Base-by-base conservation (phyloP, 495 filamentous ascomycete genomes). In the Bathelium albidoporum region DNA sequence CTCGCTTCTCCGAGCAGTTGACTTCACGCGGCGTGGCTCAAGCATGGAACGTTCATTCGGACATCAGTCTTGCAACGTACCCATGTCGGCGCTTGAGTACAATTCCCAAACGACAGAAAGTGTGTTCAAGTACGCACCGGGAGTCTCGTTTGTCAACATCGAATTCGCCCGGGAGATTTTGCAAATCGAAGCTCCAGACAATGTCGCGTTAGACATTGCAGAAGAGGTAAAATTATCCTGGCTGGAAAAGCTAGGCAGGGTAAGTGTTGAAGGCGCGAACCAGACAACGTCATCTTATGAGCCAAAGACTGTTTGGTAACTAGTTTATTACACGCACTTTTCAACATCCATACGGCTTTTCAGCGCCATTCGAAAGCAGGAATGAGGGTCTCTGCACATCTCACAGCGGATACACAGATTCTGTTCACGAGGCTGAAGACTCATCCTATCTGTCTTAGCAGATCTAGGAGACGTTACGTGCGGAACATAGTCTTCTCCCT, bases 331-430 rank as follows among this genome's bases (percentile, higher is more conserved):
- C 64, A 69, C 45, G 63, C 64, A 28, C 43, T 69, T n/a, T n/a
- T 26, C 66, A 69, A 41, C 66, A 66, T 36, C 66, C 66, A 14
- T 66, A 60, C 10, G 66, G 64, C 59, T 66, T 69, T 43, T 69
- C 66, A 7, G 66, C 64, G 49, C 66, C 64, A 26, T 58, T 64
- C 16, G 52, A 36, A 18, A 45, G 44, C 34, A 45, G 41, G 5
- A 22, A 44, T 59, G 64, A 53, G 5, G 34, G 58, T 32, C 14
- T 29, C 26, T 41, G 53, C 12, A 64, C 61, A 9, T 66, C 61
- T 49, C 66, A 69, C 36, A 62, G 62, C 28, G 64, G 66, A 4
- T 69, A 66, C 45, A 69, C 66, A 2, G 66, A 69, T 59, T 61
- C 58, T 29, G 45, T 69, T n/a, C 66, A 66, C 32, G 32, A 60